Evolutionary conservation across 768 basidiomycete species (phyloP).

Genomic region (Mycena latifolia): DNA sequence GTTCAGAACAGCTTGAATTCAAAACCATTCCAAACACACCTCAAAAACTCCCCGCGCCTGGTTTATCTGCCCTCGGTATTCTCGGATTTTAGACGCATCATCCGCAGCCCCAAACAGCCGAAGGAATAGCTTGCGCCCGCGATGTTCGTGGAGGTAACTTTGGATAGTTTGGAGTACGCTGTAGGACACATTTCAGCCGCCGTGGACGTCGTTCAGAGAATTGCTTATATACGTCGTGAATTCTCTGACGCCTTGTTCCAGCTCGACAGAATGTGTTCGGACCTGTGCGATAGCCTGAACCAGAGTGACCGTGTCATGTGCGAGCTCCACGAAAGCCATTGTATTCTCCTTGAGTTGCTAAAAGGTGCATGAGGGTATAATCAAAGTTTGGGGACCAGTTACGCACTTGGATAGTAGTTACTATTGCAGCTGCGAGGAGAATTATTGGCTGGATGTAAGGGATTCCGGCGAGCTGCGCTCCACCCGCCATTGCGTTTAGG

Average conservation of each 20-base stretch:
- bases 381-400: background rate
- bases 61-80: constrained; percentile 1
- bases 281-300: constrained; percentile 1
- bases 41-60: background rate
- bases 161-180: constrained; percentile 10
- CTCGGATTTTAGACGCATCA: constrained; percentile 11
- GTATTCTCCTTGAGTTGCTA: constrained; percentile 17
- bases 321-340: constrained; percentile 7
- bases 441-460: constrained; percentile 9
- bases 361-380: background rate
- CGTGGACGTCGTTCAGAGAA: background rate
- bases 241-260: background rate
- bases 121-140: background rate
- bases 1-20: background rate
- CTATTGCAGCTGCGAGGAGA: background rate
- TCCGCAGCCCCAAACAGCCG: constrained; percentile 6
- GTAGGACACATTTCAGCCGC: background rate
- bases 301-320: background rate
- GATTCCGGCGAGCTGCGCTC: background rate
- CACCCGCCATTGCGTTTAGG: constrained; percentile 6
- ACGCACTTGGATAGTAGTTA: constrained; percentile 15
- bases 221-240: background rate
- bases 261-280: background rate
- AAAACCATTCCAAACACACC: background rate
- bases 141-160: background rate